A percentile compares a stretch with the other conserved stretches of the same genome.
Conservation (phyloP, 2,329 filamentous ascomycete species). For the Fusarium sp. region DNA sequence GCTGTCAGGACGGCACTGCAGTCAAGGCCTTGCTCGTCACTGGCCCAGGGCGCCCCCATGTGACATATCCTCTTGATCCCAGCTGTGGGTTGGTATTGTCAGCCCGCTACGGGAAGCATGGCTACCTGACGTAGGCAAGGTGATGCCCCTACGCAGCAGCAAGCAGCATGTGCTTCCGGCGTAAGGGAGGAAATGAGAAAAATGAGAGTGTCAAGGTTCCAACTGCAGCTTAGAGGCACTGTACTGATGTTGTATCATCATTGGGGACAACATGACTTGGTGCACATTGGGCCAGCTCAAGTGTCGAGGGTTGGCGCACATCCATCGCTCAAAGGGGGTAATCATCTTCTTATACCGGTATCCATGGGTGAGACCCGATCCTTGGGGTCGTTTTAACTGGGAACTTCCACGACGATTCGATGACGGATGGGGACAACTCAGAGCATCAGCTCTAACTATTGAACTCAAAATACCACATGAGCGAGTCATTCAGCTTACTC, state of each 20-base stretch:
- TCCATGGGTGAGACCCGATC: conserved; percentile 15
- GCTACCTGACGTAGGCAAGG: conserved; percentile 14
- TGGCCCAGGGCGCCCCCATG: conserved; percentile 28
- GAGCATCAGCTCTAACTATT: conserved; percentile 8
- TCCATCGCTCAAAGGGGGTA: conserved; percentile 8
- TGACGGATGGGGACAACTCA: conserved; percentile 2
- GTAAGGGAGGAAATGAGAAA: background rate
- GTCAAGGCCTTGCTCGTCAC: conserved; percentile 11
- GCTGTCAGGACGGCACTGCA: conserved; percentile 34
- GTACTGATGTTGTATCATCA: background rate
- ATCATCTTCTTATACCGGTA: conserved; percentile 8
- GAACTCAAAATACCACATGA: background rate
- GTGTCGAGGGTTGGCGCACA: conserved; percentile 35
- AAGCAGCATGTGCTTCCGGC: too few species aligned
- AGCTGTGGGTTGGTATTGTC: conserved; percentile 10
- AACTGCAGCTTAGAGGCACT: conserved; percentile 40
- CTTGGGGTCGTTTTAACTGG: conserved; percentile 17
- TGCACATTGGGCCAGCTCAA: conserved; percentile 42
- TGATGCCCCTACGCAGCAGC: conserved; percentile 7
- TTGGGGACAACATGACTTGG: conserved; percentile 21
- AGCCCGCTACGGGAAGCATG: conserved; percentile 9
- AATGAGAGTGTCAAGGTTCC: conserved; percentile 19
- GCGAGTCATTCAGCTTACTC: conserved; percentile 34
- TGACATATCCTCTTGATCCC: conserved; percentile 35
- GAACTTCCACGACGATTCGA: background rate